Evolutionary conservation across 768 basidiomycete species (phyloP), one percentile per base, ranked within the genome.

Genomic region (Lactarius sp.): DNA sequence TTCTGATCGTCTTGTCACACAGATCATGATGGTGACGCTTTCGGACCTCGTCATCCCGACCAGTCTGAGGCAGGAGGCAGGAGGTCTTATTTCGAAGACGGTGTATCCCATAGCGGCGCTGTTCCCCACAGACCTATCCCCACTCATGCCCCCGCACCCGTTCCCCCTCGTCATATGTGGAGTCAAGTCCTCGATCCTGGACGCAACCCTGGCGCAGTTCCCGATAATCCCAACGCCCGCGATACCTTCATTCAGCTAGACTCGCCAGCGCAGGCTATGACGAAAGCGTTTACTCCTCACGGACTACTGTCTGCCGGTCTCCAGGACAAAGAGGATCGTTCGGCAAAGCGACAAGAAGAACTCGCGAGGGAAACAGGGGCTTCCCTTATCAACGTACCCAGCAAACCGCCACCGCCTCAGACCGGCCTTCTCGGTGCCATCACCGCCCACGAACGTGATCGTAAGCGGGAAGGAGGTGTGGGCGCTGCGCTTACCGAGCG

Each of bases 381-480:
- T 16, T 93, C 94, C 4, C 81, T 98, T 58, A 87, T 98, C 77
- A 95, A 96, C 73, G 92, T 99, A n/a, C 93, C 92, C 4, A 85
- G 87, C 71, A 96, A 96, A 72, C 94, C 95, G 0, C 94, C 92
- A 0, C 92, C 93, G 2, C 95, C 97, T 8, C 94, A 96, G 75
- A 92, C 90, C 49, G 97, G 97, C 44, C 81, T 98, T 49, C 85
- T 99, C 54, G 97, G 97, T 18, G 96, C 96, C 2, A 94, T 98
- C 70, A 94, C 94, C 49, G 92, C 90, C 9, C 94, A 97, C 73
- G 94, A 99, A 75, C 83, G 92, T 57, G 96, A 98, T 61, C 81
- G 93, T 64, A 93, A 96, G 71, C 86, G 94, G 34, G 94, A 96
- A 62, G 95, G 97, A 56, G 96, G 96, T 42, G 85, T 98, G 18